Base-by-base conservation (phyloP, 2,329 filamentous ascomycete species). In the Fusarium nygamai region DNA sequence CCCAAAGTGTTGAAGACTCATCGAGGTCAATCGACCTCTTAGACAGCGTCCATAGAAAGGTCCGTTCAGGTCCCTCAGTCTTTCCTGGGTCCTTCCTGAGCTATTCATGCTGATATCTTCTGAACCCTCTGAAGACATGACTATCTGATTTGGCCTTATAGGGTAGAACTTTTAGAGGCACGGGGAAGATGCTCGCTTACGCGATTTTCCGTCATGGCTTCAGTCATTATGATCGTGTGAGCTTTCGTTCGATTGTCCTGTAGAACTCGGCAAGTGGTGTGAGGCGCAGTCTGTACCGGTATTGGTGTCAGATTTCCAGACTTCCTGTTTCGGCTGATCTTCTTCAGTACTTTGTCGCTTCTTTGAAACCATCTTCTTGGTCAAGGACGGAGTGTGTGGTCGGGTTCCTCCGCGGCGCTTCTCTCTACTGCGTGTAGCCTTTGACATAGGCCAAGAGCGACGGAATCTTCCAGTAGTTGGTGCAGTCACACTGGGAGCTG, bases 401-500 rank as follows among this genome's bases (percentile, higher is more conserved):
- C 69, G 72, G 20, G 46, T 57, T 46, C 43, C 54, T 34, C 43
- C 27, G 38, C 29, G 53, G 16, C 59, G 54, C 33, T 67, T 73
- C 54, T 73, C 66, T 22, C 47, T 60, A 41, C 24, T 57, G 38
- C 41, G 43, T 19, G 34, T 31, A 13, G 34, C 33, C 38, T 50
- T 66, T 22, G 64, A 38, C 41, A 66, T 39, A 10, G 73, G 71
- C 73, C 73, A 76, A 50, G 73, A 76, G 24, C 67, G 50, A 19
- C 71, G 67, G 39, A 76, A 69, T 51, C 73, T 74, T n/a, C 73
- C 73, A 27, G 53, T 72, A 19, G 73, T 76, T 31, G 73, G 73
- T 9, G 73, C 71, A 31, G 74, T 76, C 20, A 53, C 34, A 24
- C 27, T 39, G 13, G 61, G 31, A 8, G 20, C 58, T 36, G 53